Conservation (phyloP, 2,329 filamentous ascomycete genomes). For the Zalaria sp. region DNA sequence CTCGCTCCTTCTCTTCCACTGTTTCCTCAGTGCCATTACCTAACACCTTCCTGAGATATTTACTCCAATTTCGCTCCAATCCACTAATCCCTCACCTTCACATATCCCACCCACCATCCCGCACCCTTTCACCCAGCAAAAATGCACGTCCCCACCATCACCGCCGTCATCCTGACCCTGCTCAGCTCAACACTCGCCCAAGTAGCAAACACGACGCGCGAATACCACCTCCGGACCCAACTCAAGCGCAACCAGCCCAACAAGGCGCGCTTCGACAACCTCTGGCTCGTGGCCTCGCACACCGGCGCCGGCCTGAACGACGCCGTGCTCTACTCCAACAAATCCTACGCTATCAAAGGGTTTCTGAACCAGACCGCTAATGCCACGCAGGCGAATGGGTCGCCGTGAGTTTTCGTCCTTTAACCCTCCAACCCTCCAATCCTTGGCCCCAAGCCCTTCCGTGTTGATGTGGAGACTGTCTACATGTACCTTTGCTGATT, state of each 20-base stretch:
- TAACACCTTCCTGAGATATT: too few relatives aligned
- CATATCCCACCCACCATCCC: too few relatives aligned
- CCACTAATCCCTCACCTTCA: too few relatives aligned
- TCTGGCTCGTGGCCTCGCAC: slow-evolving; percentile 13
- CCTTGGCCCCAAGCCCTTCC: too few relatives aligned
- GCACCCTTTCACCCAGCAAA: neutral
- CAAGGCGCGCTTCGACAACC: slow-evolving; percentile 12
- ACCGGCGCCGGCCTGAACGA: slow-evolving; percentile 14
- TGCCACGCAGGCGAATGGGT: slow-evolving; percentile 8
- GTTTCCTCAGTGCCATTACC: too few relatives aligned
- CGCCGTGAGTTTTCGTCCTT: neutral
- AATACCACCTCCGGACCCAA: slow-evolving; percentile 15
- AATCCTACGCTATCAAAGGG: slow-evolving; percentile 8
- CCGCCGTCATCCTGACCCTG: neutral
- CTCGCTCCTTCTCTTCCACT: too few relatives aligned
- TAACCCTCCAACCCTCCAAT: too few relatives aligned
- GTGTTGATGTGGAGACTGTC: too few relatives aligned
- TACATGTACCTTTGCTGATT: too few relatives aligned
- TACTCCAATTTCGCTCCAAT: too few relatives aligned
- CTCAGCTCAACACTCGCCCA: neutral
- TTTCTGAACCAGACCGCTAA: slow-evolving; percentile 14
- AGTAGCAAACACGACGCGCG: slow-evolving; percentile 11
- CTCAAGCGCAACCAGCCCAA: slow-evolving; percentile 10
- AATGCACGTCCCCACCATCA: neutral
- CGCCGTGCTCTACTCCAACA: slow-evolving; percentile 11